Conservation (phyloP, 2,329 filamentous ascomycete species). For the Tolypocladium ovalisporum region DNA sequence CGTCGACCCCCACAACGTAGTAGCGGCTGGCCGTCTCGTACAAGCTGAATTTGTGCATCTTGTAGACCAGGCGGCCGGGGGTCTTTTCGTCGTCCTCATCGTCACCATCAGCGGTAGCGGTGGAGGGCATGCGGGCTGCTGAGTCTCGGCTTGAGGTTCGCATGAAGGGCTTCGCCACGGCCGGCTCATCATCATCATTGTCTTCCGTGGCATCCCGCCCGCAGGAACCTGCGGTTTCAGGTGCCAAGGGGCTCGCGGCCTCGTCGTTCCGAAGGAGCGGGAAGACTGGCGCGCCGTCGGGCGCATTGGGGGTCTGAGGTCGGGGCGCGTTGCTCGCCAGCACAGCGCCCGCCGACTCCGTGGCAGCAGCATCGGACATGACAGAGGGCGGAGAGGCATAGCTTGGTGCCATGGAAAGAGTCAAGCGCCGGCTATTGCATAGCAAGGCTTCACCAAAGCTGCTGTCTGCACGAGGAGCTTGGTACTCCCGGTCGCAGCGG, state of each 20-base stretch:
- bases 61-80: constrained; percentile 33
- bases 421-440: neutral
- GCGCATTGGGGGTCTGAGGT: neutral
- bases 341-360: neutral
- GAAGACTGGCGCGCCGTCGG: constrained; percentile 8
- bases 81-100: constrained; percentile 19
- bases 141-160: constrained; percentile 43
- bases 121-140: constrained; percentile 12
- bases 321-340: neutral
- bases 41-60: constrained; percentile 95
- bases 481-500: neutral
- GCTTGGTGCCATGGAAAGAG: neutral
- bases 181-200: constrained; percentile 48
- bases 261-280: constrained; percentile 25
- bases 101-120: constrained; percentile 1
- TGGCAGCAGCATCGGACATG: neutral
- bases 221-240: constrained; percentile 12
- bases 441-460: neutral
- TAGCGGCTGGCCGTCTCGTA: constrained; percentile 92
- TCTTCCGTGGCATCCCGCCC: constrained; percentile 30
- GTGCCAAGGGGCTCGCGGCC: constrained; percentile 14
- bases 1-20: constrained; percentile 88
- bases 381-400: neutral
- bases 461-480: neutral
- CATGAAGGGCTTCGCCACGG: constrained; percentile 45